A percentile compares a stretch with the other conserved stretches of the same genome.
phyloP scores from a whole-genome alignment of 495 filamentous ascomycete genomes.

The Penicillium maclennaniae region DNA sequence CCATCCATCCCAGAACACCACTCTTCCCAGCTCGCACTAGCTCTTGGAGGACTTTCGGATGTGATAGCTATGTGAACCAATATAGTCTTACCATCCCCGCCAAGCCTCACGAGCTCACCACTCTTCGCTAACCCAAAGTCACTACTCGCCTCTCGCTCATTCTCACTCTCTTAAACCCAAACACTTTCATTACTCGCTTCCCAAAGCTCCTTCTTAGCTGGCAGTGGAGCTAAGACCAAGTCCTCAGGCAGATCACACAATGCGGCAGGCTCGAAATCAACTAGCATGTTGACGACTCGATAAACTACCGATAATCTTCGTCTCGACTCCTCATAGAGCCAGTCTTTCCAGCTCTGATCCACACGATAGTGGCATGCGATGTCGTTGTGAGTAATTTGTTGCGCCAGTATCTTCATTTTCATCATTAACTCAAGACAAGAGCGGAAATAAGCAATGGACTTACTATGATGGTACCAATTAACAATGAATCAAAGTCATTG shows the following conservation, averaged over 20 bases:
- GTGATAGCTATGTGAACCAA: not conserved
- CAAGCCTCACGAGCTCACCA: constrained; percentile 34
- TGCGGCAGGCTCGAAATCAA: constrained; percentile 43
- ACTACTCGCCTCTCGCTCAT: constrained; percentile 15
- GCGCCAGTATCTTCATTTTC: constrained; percentile 22
- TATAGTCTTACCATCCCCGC: not conserved
- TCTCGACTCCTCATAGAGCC: constrained; percentile 43
- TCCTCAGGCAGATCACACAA: constrained; percentile 35
- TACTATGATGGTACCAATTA: constrained; percentile 36
- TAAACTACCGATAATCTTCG: constrained; percentile 39
- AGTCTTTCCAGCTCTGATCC: constrained; percentile 37
- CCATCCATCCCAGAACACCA: constrained; percentile 47
- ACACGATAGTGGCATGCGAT: not conserved
- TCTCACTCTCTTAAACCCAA: constrained; percentile 34
- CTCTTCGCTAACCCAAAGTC: constrained; percentile 34
- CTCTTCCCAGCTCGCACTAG: constrained; percentile 34
- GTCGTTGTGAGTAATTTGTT: constrained; percentile 9
- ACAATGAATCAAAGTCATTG: constrained; percentile 36
- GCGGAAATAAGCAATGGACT: constrained; percentile 6
- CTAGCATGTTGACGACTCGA: constrained; percentile 40
- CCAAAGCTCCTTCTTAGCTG: constrained; percentile 46
- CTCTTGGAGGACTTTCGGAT: constrained; percentile 7
- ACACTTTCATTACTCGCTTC: constrained; percentile 35
- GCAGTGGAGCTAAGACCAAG: constrained; percentile 42
- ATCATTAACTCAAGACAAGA: not conserved